Evolutionary conservation across 768 basidiomycete species (phyloP).

Genomic region (Boletus edulis): DNA sequence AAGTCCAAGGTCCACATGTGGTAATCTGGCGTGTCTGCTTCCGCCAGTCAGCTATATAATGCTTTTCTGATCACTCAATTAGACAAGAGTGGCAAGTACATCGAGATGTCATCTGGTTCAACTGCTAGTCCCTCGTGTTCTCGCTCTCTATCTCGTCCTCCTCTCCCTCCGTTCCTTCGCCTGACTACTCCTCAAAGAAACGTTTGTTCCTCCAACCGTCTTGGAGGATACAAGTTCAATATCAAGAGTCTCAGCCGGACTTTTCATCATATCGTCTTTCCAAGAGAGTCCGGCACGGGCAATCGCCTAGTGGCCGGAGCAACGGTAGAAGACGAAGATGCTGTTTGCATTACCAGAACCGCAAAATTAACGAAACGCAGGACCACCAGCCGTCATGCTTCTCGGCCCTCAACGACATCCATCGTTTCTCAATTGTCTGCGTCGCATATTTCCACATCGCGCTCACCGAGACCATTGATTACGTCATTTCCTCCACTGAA

Average conservation of each 20-base stretch:
- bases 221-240: constrained; percentile 33
- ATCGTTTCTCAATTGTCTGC: not conserved
- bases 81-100: not conserved
- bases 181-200: constrained; percentile 6
- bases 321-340: constrained; percentile 1
- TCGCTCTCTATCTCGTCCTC: not conserved
- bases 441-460: not conserved
- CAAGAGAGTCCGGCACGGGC: not conserved
- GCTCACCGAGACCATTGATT: constrained; percentile 3
- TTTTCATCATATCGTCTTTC: constrained; percentile 36
- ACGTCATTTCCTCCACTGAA: constrained; percentile 12
- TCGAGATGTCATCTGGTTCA: constrained; percentile 8
- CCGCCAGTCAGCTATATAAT: constrained; percentile 1
- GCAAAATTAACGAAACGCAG: not conserved
- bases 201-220: constrained; percentile 25
- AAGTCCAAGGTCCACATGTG: not conserved
- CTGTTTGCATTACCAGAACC: not conserved
- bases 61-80: not conserved
- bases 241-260: constrained; percentile 42
- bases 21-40: not conserved
- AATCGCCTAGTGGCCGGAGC: not conserved
- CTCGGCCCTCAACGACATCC: not conserved
- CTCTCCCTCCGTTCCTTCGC: constrained; percentile 17
- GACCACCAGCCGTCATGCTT: not conserved
- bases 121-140: constrained; percentile 1